Evolutionary conservation across 208 protist species (phyloP).

Genomic region (Trypanosoma melophagium): DNA sequence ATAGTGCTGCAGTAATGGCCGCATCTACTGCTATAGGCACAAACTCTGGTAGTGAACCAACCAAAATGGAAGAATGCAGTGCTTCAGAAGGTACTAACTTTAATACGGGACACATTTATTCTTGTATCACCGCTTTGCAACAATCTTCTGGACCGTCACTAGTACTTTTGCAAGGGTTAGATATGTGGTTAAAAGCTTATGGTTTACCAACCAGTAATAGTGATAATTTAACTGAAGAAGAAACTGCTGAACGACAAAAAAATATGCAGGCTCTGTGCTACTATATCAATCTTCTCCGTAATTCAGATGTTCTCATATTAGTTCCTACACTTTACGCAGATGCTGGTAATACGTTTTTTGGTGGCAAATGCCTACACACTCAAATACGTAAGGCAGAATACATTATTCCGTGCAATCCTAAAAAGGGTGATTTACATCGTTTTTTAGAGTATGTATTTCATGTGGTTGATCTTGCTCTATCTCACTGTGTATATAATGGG

Average conservation of each 20-base stretch:
- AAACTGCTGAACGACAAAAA: conserved; percentile 16
- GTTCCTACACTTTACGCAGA: conserved; percentile 36
- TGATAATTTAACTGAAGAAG: conserved; percentile 13
- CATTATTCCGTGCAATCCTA: conserved; percentile 29
- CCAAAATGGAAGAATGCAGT: background rate
- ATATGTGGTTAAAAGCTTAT: conserved; percentile 56
- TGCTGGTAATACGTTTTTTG: conserved; percentile 29
- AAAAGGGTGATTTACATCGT: conserved; percentile 36
- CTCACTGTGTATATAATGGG: conserved; percentile 12
- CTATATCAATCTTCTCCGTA: conserved; percentile 60
- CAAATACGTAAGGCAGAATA: conserved; percentile 36
- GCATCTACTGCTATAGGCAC: background rate
- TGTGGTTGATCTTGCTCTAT: conserved; percentile 48
- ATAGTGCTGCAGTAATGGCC: conserved; percentile 3
- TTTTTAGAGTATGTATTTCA: conserved; percentile 57
- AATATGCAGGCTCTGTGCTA: conserved; percentile 48
- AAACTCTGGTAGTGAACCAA: background rate
- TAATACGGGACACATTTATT: conserved; percentile 52
- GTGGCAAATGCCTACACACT: conserved; percentile 21
- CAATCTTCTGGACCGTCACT: conserved; percentile 54
- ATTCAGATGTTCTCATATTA: conserved; percentile 63
- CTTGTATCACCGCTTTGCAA: conserved; percentile 49
- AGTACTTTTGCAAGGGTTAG: conserved; percentile 61
- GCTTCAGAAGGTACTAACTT: conserved; percentile 28
- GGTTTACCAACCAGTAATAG: conserved; percentile 12